Base-by-base conservation (phyloP, 371 early-diverging fungal genomes). In the Apophysomyces elegans region DNA sequence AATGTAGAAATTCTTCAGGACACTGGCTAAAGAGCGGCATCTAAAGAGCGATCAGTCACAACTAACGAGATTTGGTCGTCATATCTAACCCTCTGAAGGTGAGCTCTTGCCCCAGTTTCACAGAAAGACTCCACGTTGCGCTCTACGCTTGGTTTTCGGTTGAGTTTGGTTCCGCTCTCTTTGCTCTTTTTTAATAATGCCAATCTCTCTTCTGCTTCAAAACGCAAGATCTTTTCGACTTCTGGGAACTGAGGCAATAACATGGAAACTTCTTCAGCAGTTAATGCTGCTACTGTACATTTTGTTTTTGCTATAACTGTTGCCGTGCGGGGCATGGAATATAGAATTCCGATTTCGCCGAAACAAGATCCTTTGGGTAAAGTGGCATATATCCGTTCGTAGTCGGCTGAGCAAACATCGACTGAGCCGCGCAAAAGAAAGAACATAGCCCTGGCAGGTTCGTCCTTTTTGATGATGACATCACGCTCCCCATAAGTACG, bases 341-440 rank as follows among this genome's bases (percentile, higher is more conserved):
- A 93, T 2, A 95, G 76, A 5, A 95, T 87, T 0, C 93, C 95
- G 36, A 96, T 93, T 66, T 96, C 96, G 8, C 89, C 89, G 68
- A 88, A 87, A 64, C 89, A 92, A n/a, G 85, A 80, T 47, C 92
- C 93, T 58, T 84, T 80, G 0, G 81, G 77, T 58, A 93, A 72
- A 21, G 88, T 91, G 18, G 92, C 90, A 71, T 88, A 90, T 16
- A 89, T 85, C 4, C 89, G 84, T 66, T 95, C 95, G 43, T 84
- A 87, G 61, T 92, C 95, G 46, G 87, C 86, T 21, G 88, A 87
- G 11, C 86, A 87, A 0, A 96, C 95, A 65, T 88, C 84, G 44
- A 96, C 94, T 2, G 84, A 71, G 1, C 97, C 97, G 14, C 87
- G 75, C 9, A 95, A 78, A 43, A 96, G 72, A 58, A 95, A 91